Percentiles rank a stretch among this genome's conserved stretches.
phyloP scores from a whole-genome alignment of 441 rosid species.

The Erodium trifolium region DNA sequence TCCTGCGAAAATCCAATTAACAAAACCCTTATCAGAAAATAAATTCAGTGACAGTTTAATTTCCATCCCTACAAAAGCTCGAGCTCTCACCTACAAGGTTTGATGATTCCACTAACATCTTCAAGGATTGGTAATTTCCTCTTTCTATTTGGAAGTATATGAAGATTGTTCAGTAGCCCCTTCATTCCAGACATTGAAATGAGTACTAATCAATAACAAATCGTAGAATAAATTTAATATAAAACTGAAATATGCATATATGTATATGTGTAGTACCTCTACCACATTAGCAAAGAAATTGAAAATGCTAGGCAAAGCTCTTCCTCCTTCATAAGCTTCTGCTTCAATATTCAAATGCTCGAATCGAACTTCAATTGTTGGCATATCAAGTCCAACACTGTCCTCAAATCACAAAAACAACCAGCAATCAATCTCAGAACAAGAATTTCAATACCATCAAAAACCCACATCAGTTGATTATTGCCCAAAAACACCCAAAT shows the following conservation, averaged over 20 bases:
- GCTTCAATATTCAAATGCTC: slow-evolving; percentile 36
- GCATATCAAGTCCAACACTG: slow-evolving; percentile 39
- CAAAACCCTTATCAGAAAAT: background rate
- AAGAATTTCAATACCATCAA: background rate
- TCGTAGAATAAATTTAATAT: too few relatives aligned
- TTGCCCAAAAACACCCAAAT: background rate
- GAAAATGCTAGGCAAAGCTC: slow-evolving; percentile 35
- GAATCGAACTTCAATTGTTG: slow-evolving; percentile 50
- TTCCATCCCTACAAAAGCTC: background rate
- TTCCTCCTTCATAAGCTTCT: slow-evolving; percentile 29
- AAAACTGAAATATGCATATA: too few relatives aligned
- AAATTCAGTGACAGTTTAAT: too few relatives aligned
- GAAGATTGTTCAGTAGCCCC: slow-evolving; percentile 16
- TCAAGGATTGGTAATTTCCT: slow-evolving; percentile 42
- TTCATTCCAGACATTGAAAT: too few relatives aligned
- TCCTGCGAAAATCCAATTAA: slow-evolving; percentile 20
- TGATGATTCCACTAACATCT: slow-evolving; percentile 58
- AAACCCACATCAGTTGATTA: background rate
- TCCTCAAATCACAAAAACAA: background rate
- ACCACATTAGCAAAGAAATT: slow-evolving; percentile 26
- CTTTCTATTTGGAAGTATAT: slow-evolving; percentile 46
- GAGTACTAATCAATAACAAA: too few relatives aligned
- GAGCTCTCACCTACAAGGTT: slow-evolving; percentile 43
- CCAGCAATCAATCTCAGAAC: background rate
- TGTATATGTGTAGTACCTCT: slow-evolving; percentile 26